These are phyloP conservation scores for Acanthamoeba rhysodes DNA, from an alignment of 208 protist species.

Conservation along the genomic window DNA sequence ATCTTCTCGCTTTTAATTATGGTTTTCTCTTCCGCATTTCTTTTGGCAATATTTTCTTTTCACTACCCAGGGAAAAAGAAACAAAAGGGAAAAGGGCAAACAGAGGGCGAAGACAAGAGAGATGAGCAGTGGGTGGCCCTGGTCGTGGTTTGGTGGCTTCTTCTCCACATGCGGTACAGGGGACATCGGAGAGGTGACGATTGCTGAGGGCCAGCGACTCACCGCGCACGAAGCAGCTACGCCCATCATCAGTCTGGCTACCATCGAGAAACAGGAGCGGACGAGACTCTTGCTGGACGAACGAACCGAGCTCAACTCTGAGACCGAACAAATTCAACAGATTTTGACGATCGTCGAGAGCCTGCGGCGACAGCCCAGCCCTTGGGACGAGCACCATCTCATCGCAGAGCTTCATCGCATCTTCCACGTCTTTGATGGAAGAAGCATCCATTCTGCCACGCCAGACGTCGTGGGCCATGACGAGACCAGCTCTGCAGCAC, in stretches of 20 bases:
- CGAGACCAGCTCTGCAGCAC: background rate
- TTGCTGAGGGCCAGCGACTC: background rate
- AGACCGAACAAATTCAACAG: slow-evolving; percentile 42
- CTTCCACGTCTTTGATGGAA: background rate
- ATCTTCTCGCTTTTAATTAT: too few relatives aligned
- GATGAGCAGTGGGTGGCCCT: background rate
- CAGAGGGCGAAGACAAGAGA: background rate
- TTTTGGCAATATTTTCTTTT: background rate
- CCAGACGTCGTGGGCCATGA: background rate
- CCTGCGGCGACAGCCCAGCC: background rate
- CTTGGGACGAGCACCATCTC: background rate
- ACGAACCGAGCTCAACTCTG: slow-evolving; percentile 40
- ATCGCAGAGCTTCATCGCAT: background rate
- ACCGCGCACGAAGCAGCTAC: background rate
- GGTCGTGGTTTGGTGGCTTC: slow-evolving; percentile 18
- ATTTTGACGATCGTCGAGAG: slow-evolving; percentile 47
- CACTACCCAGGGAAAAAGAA: background rate
- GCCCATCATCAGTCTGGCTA: slow-evolving; percentile 32
- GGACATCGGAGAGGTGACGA: background rate
- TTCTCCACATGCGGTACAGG: background rate
- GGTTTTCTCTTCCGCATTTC: background rate
- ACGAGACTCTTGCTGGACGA: background rate
- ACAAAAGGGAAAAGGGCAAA: background rate
- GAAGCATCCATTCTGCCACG: background rate
- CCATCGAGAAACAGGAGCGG: slow-evolving; percentile 14